Evolutionary conservation across 2,329 filamentous ascomycete species (phyloP).

Genomic region (Magnaporthiopsis incrustans): DNA sequence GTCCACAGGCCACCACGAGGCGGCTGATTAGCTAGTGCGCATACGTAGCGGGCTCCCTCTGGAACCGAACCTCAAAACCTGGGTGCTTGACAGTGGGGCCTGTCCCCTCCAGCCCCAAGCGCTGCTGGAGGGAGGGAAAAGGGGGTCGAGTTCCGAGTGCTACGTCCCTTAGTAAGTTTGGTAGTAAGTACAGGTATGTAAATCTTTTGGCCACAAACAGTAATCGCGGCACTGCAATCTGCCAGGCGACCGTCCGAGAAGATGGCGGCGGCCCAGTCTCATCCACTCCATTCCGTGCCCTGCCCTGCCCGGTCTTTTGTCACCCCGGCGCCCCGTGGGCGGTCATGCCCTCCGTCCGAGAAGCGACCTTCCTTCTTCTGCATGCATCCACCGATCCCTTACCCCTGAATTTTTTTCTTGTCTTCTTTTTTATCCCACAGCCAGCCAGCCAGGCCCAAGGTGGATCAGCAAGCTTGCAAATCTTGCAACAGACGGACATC

Average conservation of each 20-base stretch:
- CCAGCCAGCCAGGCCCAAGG: too few species aligned
- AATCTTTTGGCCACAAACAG: neutral
- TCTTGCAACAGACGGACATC: neutral
- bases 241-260: neutral
- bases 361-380: neutral
- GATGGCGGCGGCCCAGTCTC: neutral
- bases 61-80: neutral
- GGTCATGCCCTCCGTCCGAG: neutral
- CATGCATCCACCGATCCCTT: neutral
- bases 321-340: too few species aligned
- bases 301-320: neutral
- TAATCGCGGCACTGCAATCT: neutral
- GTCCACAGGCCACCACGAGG: neutral
- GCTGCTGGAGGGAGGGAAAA: neutral
- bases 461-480: neutral
- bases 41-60: too few species aligned
- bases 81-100: neutral
- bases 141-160: neutral
- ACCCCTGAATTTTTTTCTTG: neutral
- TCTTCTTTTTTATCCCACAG: neutral
- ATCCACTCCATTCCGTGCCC: neutral
- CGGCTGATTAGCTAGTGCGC: too few species aligned
- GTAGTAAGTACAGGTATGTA: neutral
- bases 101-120: neutral
- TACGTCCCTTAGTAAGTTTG: neutral